Base-by-base conservation (phyloP, 1,139 yeast species). In the Blastobotrys persicus region DNA sequence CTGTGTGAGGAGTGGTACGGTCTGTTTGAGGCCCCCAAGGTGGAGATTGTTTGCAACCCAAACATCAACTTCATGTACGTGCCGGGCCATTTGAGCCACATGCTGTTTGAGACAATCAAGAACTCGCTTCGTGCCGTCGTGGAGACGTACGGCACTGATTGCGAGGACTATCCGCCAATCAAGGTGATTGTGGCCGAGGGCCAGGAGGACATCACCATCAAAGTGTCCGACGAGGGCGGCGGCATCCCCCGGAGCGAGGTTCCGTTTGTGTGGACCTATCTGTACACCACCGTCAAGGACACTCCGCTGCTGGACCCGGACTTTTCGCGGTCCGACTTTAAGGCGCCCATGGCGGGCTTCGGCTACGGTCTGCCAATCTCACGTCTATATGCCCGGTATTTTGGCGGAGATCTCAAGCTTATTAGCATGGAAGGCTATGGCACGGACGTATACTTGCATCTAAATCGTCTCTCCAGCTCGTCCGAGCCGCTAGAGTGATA, bases 381-480 rank as follows among this genome's bases (percentile, higher is more conserved):
- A 45, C 71, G 96, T 54, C 74, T 89, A 38, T 89, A 89, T 59
- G 89, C 96, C 0, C 83, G 91, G 57, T 89, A 89, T 65, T 88
- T 89, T 64, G 95, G 96, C 2, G 96, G 97, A 1, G 96, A 88
- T 61, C 75, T 88, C 68, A 85, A 84, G 63, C 75, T 89, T 61
- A 88, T 88, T 52, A 81, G 89, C 35, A 87, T 88, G 95, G 96
- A 88, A 68, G 96, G 96, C 11, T 88, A 88, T 60, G 97, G 97
- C 9, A 89, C 96, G 1, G 96, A 88, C 66, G 96, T 87, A 1
- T 89, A 88, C 62, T 70, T 89, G 61, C 96, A 88, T 69, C 74
- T 88, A 65, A 88, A 88, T 68, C 69, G 81, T 18, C 68, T 78
- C 48, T 73, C 77, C 44, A 67, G 74, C 35, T 72, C 77, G 2